Evolutionary conservation across 306 rosid species (phyloP), one percentile per base, ranked within the genome.

Genomic region (Dryas drummondii): DNA sequence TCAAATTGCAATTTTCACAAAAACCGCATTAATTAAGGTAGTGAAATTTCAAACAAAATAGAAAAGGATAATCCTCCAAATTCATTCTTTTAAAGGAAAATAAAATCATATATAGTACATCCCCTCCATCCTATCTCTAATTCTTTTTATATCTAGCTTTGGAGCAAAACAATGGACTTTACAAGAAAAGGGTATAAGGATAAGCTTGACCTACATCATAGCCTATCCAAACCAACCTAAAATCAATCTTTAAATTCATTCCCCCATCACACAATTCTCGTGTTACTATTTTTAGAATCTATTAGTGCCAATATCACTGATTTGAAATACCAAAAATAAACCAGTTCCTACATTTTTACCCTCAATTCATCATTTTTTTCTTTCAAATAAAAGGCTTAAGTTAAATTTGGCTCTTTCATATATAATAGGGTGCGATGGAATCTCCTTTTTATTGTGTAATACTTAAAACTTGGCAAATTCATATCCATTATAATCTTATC

Each of bases 161-260:
- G 59, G 71, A 49, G 44, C 67, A 54, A 62, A 72, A 46, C 15
- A 41, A 44, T 66, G 74, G 56, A 52, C 65, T 15, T 73, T 66
- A 53, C 78, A 66, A 2, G 55, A 79, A 19, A 19, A 73, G 53
- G 70, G 45, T 58, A 63, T 13, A 45, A 70, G 77, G 90, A 68
- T 76, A 76, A 76, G 80, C 66, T 68, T 64, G 77, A 81, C 80
- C 26, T 75, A 78, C 79, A 77, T 1, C 55, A 53, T 64, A 10
- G 46, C n/a, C 56, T 37, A 2, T 70, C 66, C 57, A 27, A 49
- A 66, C 68, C 48, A 80, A 60, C 66, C 32, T 58, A 22, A 73
- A 58, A 5, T 58, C 37, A 5, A 1, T 62, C 48, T 40, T 11
- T 4, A n/a, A 41, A 64, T 42, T 64, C 27, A 64, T 42, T 41